Base-by-base conservation (phyloP, 164 flowering plant genomes). In the Brasenia schreberi region DNA sequence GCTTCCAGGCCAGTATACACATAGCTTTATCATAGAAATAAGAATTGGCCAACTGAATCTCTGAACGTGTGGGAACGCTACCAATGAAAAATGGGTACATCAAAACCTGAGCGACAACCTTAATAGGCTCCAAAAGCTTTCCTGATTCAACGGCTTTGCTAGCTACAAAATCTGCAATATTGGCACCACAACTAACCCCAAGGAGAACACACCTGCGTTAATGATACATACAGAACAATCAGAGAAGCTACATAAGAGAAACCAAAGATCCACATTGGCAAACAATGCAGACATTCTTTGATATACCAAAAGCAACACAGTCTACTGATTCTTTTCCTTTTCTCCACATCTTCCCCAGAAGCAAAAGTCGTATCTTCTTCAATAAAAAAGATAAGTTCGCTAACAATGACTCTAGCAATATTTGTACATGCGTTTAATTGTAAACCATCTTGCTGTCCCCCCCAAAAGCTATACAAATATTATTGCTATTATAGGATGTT, bases 81-180 rank as follows among this genome's bases (percentile, higher is more conserved):
- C 87, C 85, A 10, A 81, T 76, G 79, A 84, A 82, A 73, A 84
- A 84, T 4, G 87, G 87, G 73, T 81, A 82, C 87, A 84, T 76
- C n/a, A 84, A 71, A 61, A 84, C 80, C 68, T 82, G 84, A 33
- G 85, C 87, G 53, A 82, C 87, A 33, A 84, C 83, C 69, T 78
- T 82, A 45, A 84, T 73, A 23, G 87, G 87, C 53, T 84, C 85
- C n/a, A 84, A 62, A 64, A 68, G 84, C 42, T 69, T 82, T 16
- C 84, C 85, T 4, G 80, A 79, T 62, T 80, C 80, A 42, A 81
- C 82, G 6, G 87, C 80, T 66, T 80, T 73, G 45, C 76, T 74
- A 39, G 85, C 76, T 12, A 84, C 83, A 64, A 77, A 74, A 70
- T 84, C 81, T 4, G 83, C 85, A 39, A 84, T 84, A 60, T 82